Evolutionary conservation across 106 monocot species (phyloP).

Genomic region (Acanthochlamys bracteata): DNA sequence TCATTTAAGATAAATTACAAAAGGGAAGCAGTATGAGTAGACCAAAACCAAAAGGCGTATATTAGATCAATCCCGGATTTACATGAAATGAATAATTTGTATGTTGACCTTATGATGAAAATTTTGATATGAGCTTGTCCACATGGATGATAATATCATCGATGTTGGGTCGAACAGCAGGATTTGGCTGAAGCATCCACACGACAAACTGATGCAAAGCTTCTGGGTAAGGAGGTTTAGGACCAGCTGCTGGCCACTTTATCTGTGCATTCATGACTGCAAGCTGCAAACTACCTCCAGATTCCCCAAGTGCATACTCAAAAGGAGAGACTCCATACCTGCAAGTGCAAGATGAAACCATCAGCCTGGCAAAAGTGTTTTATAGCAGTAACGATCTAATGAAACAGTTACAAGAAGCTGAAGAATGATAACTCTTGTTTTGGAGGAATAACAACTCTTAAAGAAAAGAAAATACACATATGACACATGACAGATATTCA

Average conservation of each 20-base stretch:
- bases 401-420: neutral
- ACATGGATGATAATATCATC: conserved; percentile 82
- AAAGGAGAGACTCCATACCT: conserved; percentile 93
- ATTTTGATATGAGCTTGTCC: conserved; percentile 79
- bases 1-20: too few relatives aligned
- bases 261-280: conserved; percentile 71
- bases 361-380: too few relatives aligned
- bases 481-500: neutral
- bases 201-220: conserved; percentile 63
- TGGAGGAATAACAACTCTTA: too few relatives aligned
- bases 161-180: conserved; percentile 66
- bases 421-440: too few relatives aligned
- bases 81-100: too few relatives aligned
- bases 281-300: conserved; percentile 75
- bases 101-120: conserved; percentile 30
- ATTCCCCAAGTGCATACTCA: conserved; percentile 76
- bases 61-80: neutral
- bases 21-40: neutral
- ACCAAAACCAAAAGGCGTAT: neutral
- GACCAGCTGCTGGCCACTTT: conserved; percentile 64
- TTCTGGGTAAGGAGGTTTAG: conserved; percentile 67
- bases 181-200: conserved; percentile 93
- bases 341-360: conserved; percentile 2
- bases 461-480: too few relatives aligned
- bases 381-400: neutral